Evolutionary conservation across 2,329 filamentous ascomycete genomes (phyloP), one percentile per base, ranked within the genome.

Genomic region (Diaporthe sp.): DNA sequence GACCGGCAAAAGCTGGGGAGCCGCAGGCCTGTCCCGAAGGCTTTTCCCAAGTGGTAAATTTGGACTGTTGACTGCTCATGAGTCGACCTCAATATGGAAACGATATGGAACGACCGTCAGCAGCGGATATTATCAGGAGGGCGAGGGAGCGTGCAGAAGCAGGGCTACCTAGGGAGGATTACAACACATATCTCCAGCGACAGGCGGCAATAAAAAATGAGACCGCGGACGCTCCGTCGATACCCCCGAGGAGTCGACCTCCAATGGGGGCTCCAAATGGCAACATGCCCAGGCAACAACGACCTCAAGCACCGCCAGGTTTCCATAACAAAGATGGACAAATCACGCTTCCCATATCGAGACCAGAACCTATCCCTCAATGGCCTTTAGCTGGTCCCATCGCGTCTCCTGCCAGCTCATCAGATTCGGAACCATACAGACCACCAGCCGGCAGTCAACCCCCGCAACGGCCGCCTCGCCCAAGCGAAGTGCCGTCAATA

Each of bases 391-490:
- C 84, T 39, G 84, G 82, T 22, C 83, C 86, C 19, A 79, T 85
- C 27, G 78, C 81, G 51, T 78, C 83, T n/a, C 78, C 83, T 22
- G 74, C 80, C 19, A 81, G 78, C 15, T 76, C 80, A 35, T 70
- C 79, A 17, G 82, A 84, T 53, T 71, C 81, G 25, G 83, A 85
- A 70, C 83, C 85, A 27, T 90, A 90, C 76, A 85, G 85, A 78
- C 86, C 88, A 70, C 87, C 88, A 22, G 82, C 86, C n/a, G 86
- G 86, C 59, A 84, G 85, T 75, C 83, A 86, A 51, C 86, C 89
- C 32, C 91, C 91, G 27, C 88, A 87, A 79, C 85, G 90, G 76
- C 91, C 91, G 13, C 89, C 89, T 15, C 86, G 91, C 50, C 90
- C 91, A 10, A 92, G 90, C 77, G 81, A 85, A 75, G 89, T 92